A percentile compares a stretch with the other conserved stretches of the same genome.
These are phyloP conservation scores for Bathelium albidoporum DNA, from an alignment of 495 filamentous ascomycete species.

Conservation along the genomic window DNA sequence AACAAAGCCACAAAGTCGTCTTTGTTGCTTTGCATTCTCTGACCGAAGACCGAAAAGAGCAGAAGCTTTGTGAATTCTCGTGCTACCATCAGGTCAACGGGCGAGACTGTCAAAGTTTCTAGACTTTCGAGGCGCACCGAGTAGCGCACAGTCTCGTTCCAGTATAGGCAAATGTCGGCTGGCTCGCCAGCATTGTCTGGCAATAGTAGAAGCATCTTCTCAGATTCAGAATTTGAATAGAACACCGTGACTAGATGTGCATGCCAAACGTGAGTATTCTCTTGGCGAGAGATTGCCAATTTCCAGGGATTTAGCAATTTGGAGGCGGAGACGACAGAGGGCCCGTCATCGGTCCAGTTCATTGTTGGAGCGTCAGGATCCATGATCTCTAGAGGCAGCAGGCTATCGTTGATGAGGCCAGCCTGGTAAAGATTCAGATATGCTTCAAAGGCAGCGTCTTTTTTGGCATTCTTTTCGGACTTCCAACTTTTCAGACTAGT, in stretches of 20 bases:
- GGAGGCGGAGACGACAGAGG: not conserved
- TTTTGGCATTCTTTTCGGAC: constrained; percentile 64
- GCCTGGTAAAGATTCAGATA: constrained; percentile 60
- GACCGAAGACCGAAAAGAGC: constrained; percentile 27
- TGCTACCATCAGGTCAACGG: constrained; percentile 5
- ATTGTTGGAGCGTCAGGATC: not conserved
- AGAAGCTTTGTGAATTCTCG: constrained; percentile 24
- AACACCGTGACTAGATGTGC: not conserved
- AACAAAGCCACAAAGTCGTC: constrained; percentile 33
- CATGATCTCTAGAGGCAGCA: constrained; percentile 51
- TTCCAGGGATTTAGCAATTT: not conserved
- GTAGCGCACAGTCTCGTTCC: constrained; percentile 32
- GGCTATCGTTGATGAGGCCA: constrained; percentile 66
- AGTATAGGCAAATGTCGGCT: constrained; percentile 33
- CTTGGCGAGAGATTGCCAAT: constrained; percentile 28
- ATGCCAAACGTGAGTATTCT: not conserved
- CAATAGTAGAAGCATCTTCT: constrained; percentile 31
- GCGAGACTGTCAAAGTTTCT: not conserved
- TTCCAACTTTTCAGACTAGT: constrained; percentile 48
- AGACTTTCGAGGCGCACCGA: constrained; percentile 6
- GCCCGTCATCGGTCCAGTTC: not conserved
- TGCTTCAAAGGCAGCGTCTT: constrained; percentile 77
- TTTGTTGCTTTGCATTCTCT: constrained; percentile 19
- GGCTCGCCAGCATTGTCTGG: constrained; percentile 27
- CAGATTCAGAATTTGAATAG: not conserved